phyloP scores from a whole-genome alignment of 1,284 basidiomycete genomes.

The Acaromyces ingoldii region DNA sequence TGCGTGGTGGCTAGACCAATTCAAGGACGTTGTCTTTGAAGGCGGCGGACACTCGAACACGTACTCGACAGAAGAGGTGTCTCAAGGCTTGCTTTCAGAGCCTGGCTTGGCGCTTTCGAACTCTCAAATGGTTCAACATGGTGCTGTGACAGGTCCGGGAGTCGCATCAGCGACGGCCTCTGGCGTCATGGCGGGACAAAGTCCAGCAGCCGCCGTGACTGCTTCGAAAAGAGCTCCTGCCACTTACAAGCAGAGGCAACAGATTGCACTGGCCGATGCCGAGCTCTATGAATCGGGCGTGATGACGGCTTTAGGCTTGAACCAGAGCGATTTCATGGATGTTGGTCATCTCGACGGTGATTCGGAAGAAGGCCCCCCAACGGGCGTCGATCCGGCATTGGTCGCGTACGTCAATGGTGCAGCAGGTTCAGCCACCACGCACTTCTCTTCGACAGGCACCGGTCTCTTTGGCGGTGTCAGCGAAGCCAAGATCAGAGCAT shows the following conservation, averaged over 20 bases:
- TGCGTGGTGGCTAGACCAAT: conserved; percentile 11
- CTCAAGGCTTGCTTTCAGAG: too few species aligned
- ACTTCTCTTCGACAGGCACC: background rate
- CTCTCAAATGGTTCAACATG: background rate
- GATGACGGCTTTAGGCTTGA: background rate
- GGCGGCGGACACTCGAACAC: too few species aligned
- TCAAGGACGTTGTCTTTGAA: conserved; percentile 2
- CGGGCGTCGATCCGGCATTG: conserved; percentile 18
- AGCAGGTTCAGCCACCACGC: conserved; percentile 10
- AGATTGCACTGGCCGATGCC: background rate
- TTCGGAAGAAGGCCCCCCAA: conserved; percentile 5
- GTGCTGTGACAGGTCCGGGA: background rate
- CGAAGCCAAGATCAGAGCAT: conserved; percentile 28
- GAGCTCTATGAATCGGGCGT: conserved; percentile 29
- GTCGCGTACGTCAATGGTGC: conserved; percentile 15
- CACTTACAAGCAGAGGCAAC: background rate
- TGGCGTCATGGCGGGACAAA: background rate
- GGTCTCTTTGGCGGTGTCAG: too few species aligned
- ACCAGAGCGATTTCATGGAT: background rate
- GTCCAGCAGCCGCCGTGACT: background rate
- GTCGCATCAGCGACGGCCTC: background rate
- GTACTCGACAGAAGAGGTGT: too few species aligned
- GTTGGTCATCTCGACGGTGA: background rate
- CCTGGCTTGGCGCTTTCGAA: too few species aligned
- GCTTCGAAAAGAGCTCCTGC: background rate